Evolutionary conservation across 352 stramenopile genomes (phyloP).

Genomic region (Phytopythium aichiense): DNA sequence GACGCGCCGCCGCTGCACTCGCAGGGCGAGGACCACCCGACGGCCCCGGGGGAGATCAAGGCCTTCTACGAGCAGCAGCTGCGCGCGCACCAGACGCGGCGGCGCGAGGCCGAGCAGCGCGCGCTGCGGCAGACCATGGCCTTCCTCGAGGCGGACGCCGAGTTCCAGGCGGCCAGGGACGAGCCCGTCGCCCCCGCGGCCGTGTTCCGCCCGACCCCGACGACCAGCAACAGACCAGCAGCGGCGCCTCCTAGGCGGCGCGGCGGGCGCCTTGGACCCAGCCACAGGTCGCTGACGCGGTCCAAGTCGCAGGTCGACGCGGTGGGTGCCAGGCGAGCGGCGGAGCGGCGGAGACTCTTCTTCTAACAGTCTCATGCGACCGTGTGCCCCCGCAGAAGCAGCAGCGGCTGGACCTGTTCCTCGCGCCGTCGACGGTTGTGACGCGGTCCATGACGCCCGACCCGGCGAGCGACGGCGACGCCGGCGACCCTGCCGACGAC

Average conservation of each 20-base stretch:
- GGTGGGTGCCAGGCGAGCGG: neutral
- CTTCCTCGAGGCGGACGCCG: slow-evolving; percentile 45
- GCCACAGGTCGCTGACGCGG: slow-evolving; percentile 21
- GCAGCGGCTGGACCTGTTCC: slow-evolving; percentile 41
- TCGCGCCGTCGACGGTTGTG: slow-evolving; percentile 10
- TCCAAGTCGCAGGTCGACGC: slow-evolving; percentile 15
- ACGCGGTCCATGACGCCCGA: slow-evolving; percentile 7
- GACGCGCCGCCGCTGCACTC: slow-evolving; percentile 30
- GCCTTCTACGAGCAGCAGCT: slow-evolving; percentile 41
- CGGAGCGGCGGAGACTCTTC: too few species aligned
- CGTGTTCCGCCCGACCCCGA: neutral
- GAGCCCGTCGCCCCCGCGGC: neutral
- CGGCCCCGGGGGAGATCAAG: slow-evolving; percentile 25
- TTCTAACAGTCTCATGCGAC: neutral
- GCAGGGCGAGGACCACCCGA: slow-evolving; percentile 18
- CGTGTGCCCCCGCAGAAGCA: slow-evolving; percentile 18
- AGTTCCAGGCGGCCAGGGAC: slow-evolving; percentile 23
- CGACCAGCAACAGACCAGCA: neutral
- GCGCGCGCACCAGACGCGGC: slow-evolving; percentile 21
- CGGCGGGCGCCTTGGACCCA: neutral
- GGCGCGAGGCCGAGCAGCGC: slow-evolving; percentile 25
- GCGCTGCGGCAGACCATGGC: slow-evolving; percentile 50
- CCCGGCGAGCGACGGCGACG: neutral
- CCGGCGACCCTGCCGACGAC: neutral
- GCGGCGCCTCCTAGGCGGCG: neutral